A percentile compares a stretch with the other conserved stretches of the same genome.
phyloP scores from a whole-genome alignment of 176 grass and related monocot genomes.

The Phoenix roebelenii region DNA sequence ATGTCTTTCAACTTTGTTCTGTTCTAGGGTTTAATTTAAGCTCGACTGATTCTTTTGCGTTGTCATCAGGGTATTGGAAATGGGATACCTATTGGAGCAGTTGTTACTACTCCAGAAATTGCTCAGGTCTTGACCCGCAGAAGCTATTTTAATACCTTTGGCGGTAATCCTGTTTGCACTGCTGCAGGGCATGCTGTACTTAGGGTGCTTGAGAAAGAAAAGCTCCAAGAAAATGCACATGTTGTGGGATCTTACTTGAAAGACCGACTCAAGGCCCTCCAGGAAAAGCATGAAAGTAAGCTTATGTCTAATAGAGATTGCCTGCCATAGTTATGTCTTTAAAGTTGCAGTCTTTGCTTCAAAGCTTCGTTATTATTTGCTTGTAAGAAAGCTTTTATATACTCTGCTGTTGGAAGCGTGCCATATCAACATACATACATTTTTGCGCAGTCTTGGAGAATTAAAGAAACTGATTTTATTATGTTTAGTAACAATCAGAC shows the following conservation, averaged over 20 bases:
- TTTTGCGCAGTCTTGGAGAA: too few species aligned
- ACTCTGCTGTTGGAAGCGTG: too few species aligned
- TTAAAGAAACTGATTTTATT: too few species aligned
- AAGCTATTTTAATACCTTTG: constrained; percentile 86
- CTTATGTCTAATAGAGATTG: neutral
- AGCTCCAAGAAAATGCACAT: constrained; percentile 82
- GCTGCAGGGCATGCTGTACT: constrained; percentile 73
- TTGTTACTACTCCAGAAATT: constrained; percentile 92
- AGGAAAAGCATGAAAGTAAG: constrained; percentile 85
- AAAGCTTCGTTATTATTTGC: too few species aligned
- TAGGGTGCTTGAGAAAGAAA: constrained; percentile 87
- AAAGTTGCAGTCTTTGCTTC: too few species aligned
- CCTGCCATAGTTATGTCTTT: too few species aligned
- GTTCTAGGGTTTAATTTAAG: too few species aligned
- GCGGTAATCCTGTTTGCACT: constrained; percentile 87
- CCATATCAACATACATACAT: too few species aligned
- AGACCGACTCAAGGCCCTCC: constrained; percentile 41
- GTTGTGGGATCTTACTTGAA: constrained; percentile 77
- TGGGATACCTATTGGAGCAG: constrained; percentile 81
- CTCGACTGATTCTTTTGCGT: neutral
- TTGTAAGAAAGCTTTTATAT: too few species aligned
- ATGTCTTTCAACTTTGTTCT: too few species aligned
- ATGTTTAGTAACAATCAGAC: too few species aligned
- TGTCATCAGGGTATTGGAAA: constrained; percentile 75
- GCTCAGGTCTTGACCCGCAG: constrained; percentile 72